A percentile compares a stretch with the other conserved stretches of the same genome.
These are phyloP conservation scores for Auriscalpium microsporum DNA, from an alignment of 768 basidiomycete genomes.

Conservation along the genomic window DNA sequence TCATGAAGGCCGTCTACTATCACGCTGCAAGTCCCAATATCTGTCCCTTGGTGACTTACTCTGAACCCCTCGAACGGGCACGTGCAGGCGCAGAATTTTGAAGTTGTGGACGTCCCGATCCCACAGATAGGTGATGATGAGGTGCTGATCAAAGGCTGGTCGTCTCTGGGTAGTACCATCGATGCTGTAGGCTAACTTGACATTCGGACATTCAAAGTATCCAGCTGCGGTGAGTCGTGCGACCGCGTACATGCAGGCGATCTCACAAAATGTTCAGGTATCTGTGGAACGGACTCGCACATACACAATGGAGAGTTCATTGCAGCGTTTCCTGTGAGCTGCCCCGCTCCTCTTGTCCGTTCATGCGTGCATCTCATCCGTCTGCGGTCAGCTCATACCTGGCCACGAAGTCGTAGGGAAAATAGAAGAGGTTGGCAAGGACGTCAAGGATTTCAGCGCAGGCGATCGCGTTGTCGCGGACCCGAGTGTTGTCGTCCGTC, in stretches of 20 bases:
- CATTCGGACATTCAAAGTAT: conserved; percentile 8
- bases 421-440: conserved; percentile 67
- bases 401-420: conserved; percentile 71
- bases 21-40: conserved; percentile 36
- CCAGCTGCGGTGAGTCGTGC: conserved; percentile 18
- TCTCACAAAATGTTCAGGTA: conserved; percentile 27
- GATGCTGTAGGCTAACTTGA: not conserved
- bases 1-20: conserved; percentile 74
- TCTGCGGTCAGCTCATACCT: conserved; percentile 47
- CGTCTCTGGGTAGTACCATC: no score
- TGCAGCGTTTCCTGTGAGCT: conserved; percentile 57
- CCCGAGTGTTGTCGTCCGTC: conserved; percentile 56
- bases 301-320: conserved; percentile 62
- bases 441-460: conserved; percentile 64
- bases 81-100: conserved; percentile 54
- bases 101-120: conserved; percentile 58
- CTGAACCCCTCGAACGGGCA: conserved; percentile 4
- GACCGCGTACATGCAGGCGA: not conserved
- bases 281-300: conserved; percentile 65
- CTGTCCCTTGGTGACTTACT: not conserved
- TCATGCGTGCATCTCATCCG: not conserved
- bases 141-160: conserved; percentile 61
- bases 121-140: conserved; percentile 61
- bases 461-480: conserved; percentile 86
- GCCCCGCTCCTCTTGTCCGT: no score